Conservation (phyloP, 768 basidiomycete genomes). For the Leccinum boreale region DNA sequence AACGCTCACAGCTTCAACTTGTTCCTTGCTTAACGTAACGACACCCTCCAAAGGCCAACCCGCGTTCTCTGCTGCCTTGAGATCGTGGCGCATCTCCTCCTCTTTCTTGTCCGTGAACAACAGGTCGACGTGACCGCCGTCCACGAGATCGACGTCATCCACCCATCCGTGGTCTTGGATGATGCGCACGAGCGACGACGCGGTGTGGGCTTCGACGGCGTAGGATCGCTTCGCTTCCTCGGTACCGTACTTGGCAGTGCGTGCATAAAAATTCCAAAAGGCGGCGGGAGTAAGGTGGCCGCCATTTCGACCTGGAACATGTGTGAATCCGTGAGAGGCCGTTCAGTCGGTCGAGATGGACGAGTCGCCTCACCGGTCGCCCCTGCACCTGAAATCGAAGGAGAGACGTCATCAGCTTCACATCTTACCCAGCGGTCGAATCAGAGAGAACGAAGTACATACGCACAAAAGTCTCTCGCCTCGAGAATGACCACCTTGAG, state of each 20-base stretch:
- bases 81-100: conserved; percentile 39
- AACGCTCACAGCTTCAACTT: conserved; percentile 44
- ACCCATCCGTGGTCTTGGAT: conserved; percentile 43
- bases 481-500: conserved; percentile 68
- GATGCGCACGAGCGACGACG: conserved; percentile 45
- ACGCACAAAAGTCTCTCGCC: conserved; percentile 83
- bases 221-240: conserved; percentile 55
- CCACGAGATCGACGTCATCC: conserved; percentile 57
- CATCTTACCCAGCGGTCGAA: background rate
- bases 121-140: conserved; percentile 51
- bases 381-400: conserved; percentile 51
- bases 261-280: conserved; percentile 44
- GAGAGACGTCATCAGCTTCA: background rate
- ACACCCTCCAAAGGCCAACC: conserved; percentile 46
- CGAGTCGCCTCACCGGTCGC: conserved; percentile 56
- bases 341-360: background rate
- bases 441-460: background rate
- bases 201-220: conserved; percentile 57
- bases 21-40: conserved; percentile 44
- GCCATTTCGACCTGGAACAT: conserved; percentile 65
- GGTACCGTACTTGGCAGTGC: conserved; percentile 39
- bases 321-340: background rate
- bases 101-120: conserved; percentile 48
- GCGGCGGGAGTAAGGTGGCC: conserved; percentile 62
- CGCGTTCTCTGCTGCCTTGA: conserved; percentile 48